phyloP scores from a whole-genome alignment of 139 green algal species.

The Chlamydomonas sp. region DNA sequence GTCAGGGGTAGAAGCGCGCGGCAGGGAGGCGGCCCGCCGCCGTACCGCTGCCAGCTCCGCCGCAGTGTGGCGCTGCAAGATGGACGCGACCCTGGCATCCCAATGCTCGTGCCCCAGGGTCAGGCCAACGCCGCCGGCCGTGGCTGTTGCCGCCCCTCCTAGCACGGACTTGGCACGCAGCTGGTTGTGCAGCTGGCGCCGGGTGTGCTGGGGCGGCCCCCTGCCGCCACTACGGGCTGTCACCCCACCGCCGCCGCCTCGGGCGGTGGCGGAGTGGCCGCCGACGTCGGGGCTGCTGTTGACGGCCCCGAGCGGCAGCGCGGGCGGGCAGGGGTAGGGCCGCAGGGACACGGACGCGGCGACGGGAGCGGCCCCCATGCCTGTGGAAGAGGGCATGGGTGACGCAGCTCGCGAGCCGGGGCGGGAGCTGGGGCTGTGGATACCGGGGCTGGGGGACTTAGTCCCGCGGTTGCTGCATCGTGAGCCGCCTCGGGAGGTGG shows the following conservation, averaged over 20 bases:
- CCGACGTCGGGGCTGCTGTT: too few species aligned
- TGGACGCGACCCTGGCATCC: slow-evolving; percentile 15
- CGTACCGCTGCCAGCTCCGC: neutral
- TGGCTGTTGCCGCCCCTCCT: neutral
- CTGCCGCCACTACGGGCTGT: too few species aligned
- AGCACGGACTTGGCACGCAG: neutral
- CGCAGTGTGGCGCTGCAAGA: slow-evolving; percentile 6
- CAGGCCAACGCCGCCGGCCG: neutral
- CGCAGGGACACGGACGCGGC: neutral
- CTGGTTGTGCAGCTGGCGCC: too few species aligned
- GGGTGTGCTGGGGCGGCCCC: too few species aligned
- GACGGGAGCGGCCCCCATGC: neutral
- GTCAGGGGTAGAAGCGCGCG: neutral
- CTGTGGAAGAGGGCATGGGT: too few species aligned
- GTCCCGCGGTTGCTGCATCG: neutral
- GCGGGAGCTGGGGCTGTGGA: neutral
- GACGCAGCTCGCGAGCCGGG: neutral
- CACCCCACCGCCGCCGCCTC: too few species aligned
- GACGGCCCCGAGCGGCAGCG: too few species aligned
- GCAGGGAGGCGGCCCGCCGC: neutral
- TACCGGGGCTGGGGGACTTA: neutral
- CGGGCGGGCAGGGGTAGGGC: neutral
- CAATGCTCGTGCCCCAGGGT: neutral
- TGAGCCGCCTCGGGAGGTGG: neutral
- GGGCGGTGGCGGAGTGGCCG: too few species aligned